Evolutionary conservation across 306 rosid genomes (phyloP).

Genomic region (Echinosophora koreensis): DNA sequence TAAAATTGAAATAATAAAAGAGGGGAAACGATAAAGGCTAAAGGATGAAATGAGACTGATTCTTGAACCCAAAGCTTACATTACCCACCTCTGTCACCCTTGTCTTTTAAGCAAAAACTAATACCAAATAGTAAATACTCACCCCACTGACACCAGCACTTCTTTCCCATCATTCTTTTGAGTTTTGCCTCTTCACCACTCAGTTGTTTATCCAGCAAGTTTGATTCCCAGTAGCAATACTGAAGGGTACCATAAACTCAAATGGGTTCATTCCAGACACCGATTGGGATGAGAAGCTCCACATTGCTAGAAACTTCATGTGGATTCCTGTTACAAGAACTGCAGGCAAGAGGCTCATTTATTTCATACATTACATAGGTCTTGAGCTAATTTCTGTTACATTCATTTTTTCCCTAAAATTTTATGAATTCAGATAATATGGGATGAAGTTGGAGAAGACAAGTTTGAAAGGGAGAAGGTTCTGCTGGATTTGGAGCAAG

Average conservation of each 20-base stretch:
- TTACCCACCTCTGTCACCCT: slow-evolving; percentile 76
- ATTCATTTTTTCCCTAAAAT: slow-evolving; percentile 22
- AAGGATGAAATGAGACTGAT: slow-evolving; percentile 58
- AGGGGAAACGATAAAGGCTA: slow-evolving; percentile 48
- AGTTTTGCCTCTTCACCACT: slow-evolving; percentile 49
- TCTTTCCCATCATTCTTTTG: slow-evolving; percentile 52
- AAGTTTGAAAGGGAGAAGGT: slow-evolving; percentile 86
- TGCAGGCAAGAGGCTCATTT: slow-evolving; percentile 71
- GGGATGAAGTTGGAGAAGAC: slow-evolving; percentile 99
- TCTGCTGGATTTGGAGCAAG: slow-evolving; percentile 89
- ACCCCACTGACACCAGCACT: slow-evolving; percentile 64
- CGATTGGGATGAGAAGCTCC: slow-evolving; percentile 78
- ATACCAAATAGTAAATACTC: slow-evolving; percentile 54
- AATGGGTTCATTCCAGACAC: slow-evolving; percentile 81
- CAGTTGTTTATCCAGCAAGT: slow-evolving; percentile 51
- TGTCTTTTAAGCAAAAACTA: slow-evolving; percentile 88
- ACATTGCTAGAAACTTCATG: slow-evolving; percentile 85
- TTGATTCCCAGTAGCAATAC: slow-evolving; percentile 35
- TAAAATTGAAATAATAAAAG: slow-evolving; percentile 48
- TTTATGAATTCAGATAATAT: slow-evolving; percentile 74
- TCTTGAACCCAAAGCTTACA: slow-evolving; percentile 86
- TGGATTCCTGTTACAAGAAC: slow-evolving; percentile 88
- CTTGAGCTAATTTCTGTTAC: slow-evolving; percentile 27
- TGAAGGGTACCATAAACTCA: slow-evolving; percentile 49
- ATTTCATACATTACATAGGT: slow-evolving; percentile 26